Evolutionary conservation across 2,329 filamentous ascomycete species (phyloP).

Genomic region (Teratosphaeria epicoccoides): DNA sequence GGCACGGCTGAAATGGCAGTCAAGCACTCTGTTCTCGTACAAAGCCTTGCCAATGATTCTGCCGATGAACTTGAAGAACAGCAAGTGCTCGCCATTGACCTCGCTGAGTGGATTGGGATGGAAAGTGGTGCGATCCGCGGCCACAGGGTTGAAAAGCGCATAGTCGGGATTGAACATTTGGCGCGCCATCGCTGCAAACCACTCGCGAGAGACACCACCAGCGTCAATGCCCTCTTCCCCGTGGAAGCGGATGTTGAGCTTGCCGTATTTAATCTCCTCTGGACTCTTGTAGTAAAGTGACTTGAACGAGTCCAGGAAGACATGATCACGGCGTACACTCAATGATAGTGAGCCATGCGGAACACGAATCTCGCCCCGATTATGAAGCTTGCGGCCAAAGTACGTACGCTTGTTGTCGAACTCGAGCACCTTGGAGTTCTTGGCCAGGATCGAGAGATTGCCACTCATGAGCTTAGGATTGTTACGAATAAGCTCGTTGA

Average conservation of each 20-base stretch:
- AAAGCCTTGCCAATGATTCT: slow-evolving; percentile 96
- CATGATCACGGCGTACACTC: slow-evolving; percentile 80
- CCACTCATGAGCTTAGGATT: slow-evolving; percentile 98
- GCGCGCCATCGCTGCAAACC: slow-evolving; percentile 94
- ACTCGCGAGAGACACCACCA: slow-evolving; percentile 92
- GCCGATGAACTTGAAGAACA: slow-evolving; percentile 99
- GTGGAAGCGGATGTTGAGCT: slow-evolving; percentile 94
- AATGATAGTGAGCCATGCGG: slow-evolving; percentile 67
- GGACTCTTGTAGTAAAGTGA: slow-evolving; percentile 94
- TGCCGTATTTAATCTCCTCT: slow-evolving; percentile 98
- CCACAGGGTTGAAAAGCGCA: slow-evolving; percentile 89
- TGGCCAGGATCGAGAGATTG: slow-evolving; percentile 88
- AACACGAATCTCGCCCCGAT: slow-evolving; percentile 59
- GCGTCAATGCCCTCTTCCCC: slow-evolving; percentile 97
- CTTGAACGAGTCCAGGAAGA: slow-evolving; percentile 97
- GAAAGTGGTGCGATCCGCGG: slow-evolving; percentile 95
- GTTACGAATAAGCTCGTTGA: slow-evolving; percentile 93
- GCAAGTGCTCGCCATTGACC: slow-evolving; percentile 88
- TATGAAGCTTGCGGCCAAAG: slow-evolving; percentile 89
- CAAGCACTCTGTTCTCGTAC: slow-evolving; percentile 88
- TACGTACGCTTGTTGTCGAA: slow-evolving; percentile 99
- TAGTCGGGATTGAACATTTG: slow-evolving; percentile 99
- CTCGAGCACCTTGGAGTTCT: slow-evolving; percentile 96
- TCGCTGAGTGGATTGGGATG: slow-evolving; percentile 91
- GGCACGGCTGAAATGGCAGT: slow-evolving; percentile 97